phyloP scores from a whole-genome alignment of 768 basidiomycete genomes.

The Lentinula lateritia region DNA sequence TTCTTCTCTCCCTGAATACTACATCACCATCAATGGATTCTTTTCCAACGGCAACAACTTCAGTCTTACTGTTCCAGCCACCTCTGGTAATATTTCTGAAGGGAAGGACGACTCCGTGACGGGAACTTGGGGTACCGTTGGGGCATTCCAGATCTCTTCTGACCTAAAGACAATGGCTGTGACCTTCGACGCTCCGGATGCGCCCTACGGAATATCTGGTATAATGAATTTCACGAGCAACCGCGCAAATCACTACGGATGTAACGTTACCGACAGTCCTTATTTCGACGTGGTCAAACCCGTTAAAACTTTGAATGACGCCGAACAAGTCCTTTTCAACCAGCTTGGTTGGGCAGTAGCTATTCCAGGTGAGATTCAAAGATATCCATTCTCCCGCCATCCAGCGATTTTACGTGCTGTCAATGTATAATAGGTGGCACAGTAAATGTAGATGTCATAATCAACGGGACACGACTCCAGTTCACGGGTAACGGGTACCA shows the following conservation, averaged over 20 bases:
- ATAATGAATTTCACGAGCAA: conserved; percentile 12
- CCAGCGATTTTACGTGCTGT: background rate
- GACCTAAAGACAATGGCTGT: conserved; percentile 13
- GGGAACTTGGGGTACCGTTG: conserved; percentile 15
- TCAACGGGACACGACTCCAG: conserved; percentile 13
- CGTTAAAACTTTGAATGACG: conserved; percentile 7
- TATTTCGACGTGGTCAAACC: conserved; percentile 12
- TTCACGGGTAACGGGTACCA: conserved; percentile 19
- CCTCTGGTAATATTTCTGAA: conserved; percentile 11
- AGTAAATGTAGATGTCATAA: conserved; percentile 12
- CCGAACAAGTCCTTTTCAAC: conserved; percentile 15
- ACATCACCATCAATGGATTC: conserved; percentile 15
- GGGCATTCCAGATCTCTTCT: conserved; percentile 12
- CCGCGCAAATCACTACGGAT: conserved; percentile 14
- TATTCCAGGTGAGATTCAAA: conserved; percentile 11
- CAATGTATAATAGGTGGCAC: conserved; percentile 8
- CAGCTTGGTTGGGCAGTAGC: conserved; percentile 18
- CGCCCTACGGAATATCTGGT: conserved; percentile 9
- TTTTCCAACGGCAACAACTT: conserved; percentile 15
- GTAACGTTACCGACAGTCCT: conserved; percentile 15
- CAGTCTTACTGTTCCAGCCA: conserved; percentile 10
- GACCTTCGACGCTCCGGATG: conserved; percentile 11
- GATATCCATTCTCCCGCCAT: background rate
- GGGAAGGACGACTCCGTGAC: conserved; percentile 6
- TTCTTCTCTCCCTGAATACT: conserved; percentile 8